Conservation (phyloP, 495 filamentous ascomycete species). For the Pseudomonodictys pantanalensis region DNA sequence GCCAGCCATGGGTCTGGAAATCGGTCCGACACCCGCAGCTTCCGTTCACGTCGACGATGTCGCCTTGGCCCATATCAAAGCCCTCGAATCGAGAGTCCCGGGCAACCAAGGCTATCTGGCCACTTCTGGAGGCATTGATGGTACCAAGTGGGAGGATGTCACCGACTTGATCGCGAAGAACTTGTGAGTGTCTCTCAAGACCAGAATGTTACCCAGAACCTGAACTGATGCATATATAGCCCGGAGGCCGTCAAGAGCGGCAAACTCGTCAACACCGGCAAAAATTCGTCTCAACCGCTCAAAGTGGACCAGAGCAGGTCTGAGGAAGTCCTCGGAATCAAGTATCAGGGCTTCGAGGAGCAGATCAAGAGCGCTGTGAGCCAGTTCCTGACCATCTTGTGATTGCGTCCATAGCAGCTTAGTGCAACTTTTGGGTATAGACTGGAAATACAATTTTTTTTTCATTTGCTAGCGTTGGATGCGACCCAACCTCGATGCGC, state of each 20-base stretch:
- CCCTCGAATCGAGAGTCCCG: conserved; percentile 16
- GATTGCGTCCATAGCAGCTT: no score
- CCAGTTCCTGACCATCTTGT: conserved; percentile 1
- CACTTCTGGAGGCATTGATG: neutral
- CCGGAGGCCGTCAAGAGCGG: conserved; percentile 7
- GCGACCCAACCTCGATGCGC: no score
- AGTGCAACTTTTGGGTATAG: no score
- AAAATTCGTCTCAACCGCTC: neutral
- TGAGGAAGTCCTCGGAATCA: conserved; percentile 19
- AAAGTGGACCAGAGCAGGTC: conserved; percentile 5
- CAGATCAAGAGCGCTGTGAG: conserved; percentile 5
- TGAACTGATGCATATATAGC: no score
- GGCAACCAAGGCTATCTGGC: conserved; percentile 22
- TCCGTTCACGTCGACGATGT: conserved; percentile 28
- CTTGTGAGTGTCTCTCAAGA: no score
- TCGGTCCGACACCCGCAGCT: no score
- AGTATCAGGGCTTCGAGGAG: conserved; percentile 11
- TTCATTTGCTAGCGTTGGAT: no score
- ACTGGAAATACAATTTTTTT: no score
- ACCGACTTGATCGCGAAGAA: conserved; percentile 9
- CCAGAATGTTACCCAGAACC: no score
- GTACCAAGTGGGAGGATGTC: conserved; percentile 5
- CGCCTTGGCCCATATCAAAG: conserved; percentile 18
- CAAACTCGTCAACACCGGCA: conserved; percentile 16
- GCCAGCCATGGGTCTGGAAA: neutral